Percentiles rank a stretch among this genome's conserved stretches.
phyloP scores from a whole-genome alignment of 2,329 filamentous ascomycete species.

The Colletotrichum sp. region DNA sequence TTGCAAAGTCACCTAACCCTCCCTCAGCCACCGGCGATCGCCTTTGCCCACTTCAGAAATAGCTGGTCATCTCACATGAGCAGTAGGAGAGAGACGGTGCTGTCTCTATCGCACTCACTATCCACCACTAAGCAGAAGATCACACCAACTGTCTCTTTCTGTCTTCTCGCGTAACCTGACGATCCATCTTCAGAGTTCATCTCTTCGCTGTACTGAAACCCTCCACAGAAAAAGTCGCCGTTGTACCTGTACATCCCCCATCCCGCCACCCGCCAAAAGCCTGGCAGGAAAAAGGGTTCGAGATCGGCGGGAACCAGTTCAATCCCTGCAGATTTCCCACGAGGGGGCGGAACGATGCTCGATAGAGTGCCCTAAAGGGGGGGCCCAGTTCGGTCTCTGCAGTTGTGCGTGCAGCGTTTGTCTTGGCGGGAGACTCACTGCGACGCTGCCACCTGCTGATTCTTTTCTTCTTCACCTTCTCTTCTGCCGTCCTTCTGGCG shows the following conservation, averaged over 20 bases:
- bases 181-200: background rate
- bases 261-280: background rate
- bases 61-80: background rate
- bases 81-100: background rate
- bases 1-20: background rate
- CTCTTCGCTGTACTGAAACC: background rate
- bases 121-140: background rate
- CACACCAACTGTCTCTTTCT: background rate
- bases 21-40: background rate
- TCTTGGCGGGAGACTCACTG: background rate
- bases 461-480: background rate
- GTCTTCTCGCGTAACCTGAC: background rate
- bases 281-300: conserved; percentile 3
- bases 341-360: background rate
- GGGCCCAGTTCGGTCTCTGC: background rate
- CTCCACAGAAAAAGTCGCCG: background rate
- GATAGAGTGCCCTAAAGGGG: background rate
- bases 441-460: background rate
- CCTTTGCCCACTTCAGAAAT: background rate
- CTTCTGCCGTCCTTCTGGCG: background rate
- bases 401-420: background rate
- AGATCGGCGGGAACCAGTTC: conserved; percentile 15
- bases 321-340: conserved; percentile 19
- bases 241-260: background rate
- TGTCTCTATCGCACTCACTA: background rate